Conservation (phyloP, 495 filamentous ascomycete species). For the Penicillium atrosanguineum region DNA sequence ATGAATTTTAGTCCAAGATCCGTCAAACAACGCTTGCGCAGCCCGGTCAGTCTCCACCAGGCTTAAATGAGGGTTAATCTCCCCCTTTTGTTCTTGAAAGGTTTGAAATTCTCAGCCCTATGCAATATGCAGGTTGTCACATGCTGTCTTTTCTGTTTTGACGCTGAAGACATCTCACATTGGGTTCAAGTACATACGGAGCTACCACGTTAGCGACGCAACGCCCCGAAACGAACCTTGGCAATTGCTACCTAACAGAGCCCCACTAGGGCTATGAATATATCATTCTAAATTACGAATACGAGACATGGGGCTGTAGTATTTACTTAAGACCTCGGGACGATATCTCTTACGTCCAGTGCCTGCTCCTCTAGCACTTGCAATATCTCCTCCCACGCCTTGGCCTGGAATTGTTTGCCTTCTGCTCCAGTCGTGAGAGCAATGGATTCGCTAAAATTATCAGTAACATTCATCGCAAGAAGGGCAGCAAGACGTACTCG, state of each 20-base stretch:
- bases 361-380: slow-evolving; percentile 30
- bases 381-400: slow-evolving; percentile 43
- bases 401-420: slow-evolving; percentile 33
- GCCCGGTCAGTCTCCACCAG: not conserved
- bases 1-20: slow-evolving; percentile 8
- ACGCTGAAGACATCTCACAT: slow-evolving; percentile 5
- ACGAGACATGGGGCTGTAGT: slow-evolving; percentile 1
- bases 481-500: slow-evolving; percentile 30
- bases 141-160: not conserved
- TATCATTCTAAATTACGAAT: not conserved
- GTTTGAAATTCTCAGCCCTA: not conserved
- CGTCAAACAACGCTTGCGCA: not conserved
- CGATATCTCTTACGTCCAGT: slow-evolving; percentile 17
- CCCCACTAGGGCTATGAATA: slow-evolving; percentile 12
- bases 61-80: not conserved
- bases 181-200: not conserved
- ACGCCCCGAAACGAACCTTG: too few species aligned
- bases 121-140: not conserved
- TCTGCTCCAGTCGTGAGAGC: slow-evolving; percentile 33
- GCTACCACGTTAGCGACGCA: too few species aligned
- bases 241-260: not conserved
- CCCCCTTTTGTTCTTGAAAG: not conserved
- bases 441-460: slow-evolving; percentile 34
- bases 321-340: not conserved
- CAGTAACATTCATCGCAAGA: not conserved